phyloP scores from a whole-genome alignment of 129 eudicot species.

The Pseudognaphalium luteoalbum region DNA sequence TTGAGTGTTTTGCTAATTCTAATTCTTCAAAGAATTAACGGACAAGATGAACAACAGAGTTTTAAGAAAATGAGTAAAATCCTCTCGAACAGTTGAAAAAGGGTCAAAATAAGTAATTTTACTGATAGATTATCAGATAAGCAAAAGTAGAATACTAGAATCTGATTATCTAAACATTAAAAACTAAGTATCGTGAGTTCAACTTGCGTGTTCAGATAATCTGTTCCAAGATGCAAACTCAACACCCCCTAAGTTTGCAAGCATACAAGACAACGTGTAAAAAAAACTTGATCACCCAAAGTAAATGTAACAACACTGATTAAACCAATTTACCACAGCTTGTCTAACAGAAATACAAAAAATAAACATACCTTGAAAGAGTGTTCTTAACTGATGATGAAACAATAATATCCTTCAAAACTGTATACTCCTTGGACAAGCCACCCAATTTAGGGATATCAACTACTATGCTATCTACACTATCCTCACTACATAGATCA shows the following conservation, averaged over 20 bases:
- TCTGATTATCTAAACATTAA: neutral
- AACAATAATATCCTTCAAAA: constrained; percentile 66
- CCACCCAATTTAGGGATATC: constrained; percentile 64
- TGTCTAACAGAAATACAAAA: neutral
- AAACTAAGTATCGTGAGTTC: neutral
- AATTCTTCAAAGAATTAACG: neutral
- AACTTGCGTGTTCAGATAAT: constrained; percentile 1
- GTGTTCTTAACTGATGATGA: constrained; percentile 55
- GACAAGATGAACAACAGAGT: neutral
- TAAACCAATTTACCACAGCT: neutral
- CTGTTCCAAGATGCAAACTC: neutral
- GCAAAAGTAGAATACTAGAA: neutral
- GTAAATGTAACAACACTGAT: neutral
- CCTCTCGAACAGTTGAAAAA: neutral
- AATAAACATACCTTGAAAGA: constrained; percentile 55
- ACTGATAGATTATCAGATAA: neutral
- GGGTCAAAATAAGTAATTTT: neutral
- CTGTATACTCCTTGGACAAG: constrained; percentile 64
- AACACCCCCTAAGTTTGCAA: neutral
- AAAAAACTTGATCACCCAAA: neutral
- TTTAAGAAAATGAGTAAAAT: neutral
- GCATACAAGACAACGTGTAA: constrained; percentile 5
- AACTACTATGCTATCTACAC: constrained; percentile 27
- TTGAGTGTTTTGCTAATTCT: neutral
- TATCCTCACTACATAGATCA: constrained; percentile 34